A percentile compares a stretch with the other conserved stretches of the same genome.
Evolutionary conservation across 2,329 filamentous ascomycete species (phyloP).

Genomic region (Knufia petricola): DNA sequence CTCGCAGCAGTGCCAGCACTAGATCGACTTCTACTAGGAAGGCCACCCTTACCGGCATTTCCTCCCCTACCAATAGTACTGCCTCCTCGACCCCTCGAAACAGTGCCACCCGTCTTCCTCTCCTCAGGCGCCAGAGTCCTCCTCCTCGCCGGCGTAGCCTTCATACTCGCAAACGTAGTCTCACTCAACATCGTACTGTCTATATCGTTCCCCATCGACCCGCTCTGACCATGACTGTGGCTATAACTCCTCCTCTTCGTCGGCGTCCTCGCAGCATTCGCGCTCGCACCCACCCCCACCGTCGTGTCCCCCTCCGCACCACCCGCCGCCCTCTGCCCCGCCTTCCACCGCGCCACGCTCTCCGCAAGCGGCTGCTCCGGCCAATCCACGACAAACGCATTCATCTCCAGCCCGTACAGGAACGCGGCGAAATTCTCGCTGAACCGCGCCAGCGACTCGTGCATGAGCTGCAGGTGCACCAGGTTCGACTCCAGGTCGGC

Average conservation of each 20-base stretch:
- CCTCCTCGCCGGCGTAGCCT: slow-evolving; percentile 20
- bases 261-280: not conserved
- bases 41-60: slow-evolving; percentile 5
- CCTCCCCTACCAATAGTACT: slow-evolving; percentile 9
- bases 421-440: slow-evolving; percentile 95
- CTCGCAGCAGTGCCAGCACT: slow-evolving; percentile 24
- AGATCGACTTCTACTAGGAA: slow-evolving; percentile 12
- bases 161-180: slow-evolving; percentile 20
- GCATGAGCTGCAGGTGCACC: slow-evolving; percentile 93
- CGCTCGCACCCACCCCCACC: not conserved
- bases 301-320: slow-evolving; percentile 19
- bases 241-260: not conserved
- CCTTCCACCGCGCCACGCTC: slow-evolving; percentile 62
- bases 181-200: slow-evolving; percentile 18
- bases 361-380: slow-evolving; percentile 82
- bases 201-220: slow-evolving; percentile 8
- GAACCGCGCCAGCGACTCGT: slow-evolving; percentile 86
- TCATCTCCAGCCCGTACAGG: slow-evolving; percentile 95
- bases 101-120: not conserved
- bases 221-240: not conserved
- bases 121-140: slow-evolving; percentile 14
- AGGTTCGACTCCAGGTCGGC: slow-evolving; percentile 94
- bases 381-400: slow-evolving; percentile 96
- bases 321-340: slow-evolving; percentile 37
- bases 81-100: not conserved